phyloP scores from a whole-genome alignment of 176 grass and related monocot species.

The Paspalum vaginatum region DNA sequence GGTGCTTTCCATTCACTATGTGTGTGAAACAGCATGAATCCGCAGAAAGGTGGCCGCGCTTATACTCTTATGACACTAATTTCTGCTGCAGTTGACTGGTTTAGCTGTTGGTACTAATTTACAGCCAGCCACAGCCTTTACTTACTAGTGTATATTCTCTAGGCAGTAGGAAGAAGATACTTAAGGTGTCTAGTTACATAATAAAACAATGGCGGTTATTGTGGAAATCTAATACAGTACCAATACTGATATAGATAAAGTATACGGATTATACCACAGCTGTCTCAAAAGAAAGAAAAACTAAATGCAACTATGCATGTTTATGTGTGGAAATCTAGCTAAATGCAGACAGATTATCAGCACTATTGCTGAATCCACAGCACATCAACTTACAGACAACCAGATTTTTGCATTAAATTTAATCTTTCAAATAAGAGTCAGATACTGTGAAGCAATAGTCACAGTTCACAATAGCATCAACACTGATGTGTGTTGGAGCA shows the following conservation, averaged over 20 bases:
- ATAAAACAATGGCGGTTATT: too few relatives aligned
- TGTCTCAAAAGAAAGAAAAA: too few relatives aligned
- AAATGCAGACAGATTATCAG: too few relatives aligned
- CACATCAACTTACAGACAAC: not conserved
- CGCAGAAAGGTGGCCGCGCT: not conserved
- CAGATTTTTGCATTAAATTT: too few relatives aligned
- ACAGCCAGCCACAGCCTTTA: not conserved
- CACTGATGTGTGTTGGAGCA: not conserved
- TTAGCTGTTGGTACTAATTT: not conserved
- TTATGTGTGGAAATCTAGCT: too few relatives aligned
- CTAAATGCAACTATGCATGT: too few relatives aligned
- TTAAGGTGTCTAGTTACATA: not conserved
- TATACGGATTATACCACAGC: too few relatives aligned
- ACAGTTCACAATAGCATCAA: not conserved
- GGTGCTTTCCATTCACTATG: not conserved
- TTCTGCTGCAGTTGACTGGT: not conserved
- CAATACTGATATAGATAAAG: too few relatives aligned
- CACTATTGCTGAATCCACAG: not conserved
- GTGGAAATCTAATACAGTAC: too few relatives aligned
- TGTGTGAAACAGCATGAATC: conserved; percentile 24
- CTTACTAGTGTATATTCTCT: conserved; percentile 18
- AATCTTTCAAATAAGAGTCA: not conserved
- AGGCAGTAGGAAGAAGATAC: not conserved
- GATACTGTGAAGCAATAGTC: conserved; percentile 6
- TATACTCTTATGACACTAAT: not conserved